These are phyloP conservation scores for Serpula lacrymans DNA, from an alignment of 768 basidiomycete species.

Conservation along the genomic window DNA sequence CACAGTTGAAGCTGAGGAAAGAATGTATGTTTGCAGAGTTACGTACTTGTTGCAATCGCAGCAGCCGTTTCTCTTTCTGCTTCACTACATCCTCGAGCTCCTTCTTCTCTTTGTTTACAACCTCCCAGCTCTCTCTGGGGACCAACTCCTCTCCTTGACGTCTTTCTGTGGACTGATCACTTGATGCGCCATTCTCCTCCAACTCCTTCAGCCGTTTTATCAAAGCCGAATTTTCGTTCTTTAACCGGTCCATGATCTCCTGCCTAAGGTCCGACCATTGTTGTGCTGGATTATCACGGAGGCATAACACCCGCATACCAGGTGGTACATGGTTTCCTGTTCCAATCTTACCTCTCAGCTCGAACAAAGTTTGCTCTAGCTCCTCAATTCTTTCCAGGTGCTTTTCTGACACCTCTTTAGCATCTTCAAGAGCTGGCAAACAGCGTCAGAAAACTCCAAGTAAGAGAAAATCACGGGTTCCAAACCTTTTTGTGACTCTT, in stretches of 20 bases:
- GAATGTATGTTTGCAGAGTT: slow-evolving; percentile 7
- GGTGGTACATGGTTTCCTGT: slow-evolving; percentile 75
- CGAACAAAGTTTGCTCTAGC: slow-evolving; percentile 78
- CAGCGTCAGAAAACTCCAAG: neutral
- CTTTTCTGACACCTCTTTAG: slow-evolving; percentile 30
- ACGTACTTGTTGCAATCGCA: slow-evolving; percentile 74
- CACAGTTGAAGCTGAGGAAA: neutral
- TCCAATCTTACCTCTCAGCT: slow-evolving; percentile 72
- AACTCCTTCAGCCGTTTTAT: slow-evolving; percentile 62
- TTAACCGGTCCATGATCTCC: slow-evolving; percentile 70
- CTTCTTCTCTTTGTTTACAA: slow-evolving; percentile 62
- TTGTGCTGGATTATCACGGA: slow-evolving; percentile 80
- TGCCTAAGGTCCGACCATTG: slow-evolving; percentile 76
- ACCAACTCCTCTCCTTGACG: slow-evolving; percentile 44
- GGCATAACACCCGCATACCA: slow-evolving; percentile 60
- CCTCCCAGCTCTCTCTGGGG: slow-evolving; percentile 78
- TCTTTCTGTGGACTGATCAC: neutral
- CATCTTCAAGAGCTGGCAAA: slow-evolving; percentile 42
- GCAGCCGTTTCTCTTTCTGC: slow-evolving; percentile 79
- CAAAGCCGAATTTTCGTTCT: slow-evolving; percentile 81
- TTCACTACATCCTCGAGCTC: slow-evolving; percentile 61
- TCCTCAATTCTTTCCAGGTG: slow-evolving; percentile 56
- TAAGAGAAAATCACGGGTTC: neutral
- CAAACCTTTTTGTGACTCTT: slow-evolving; percentile 40
- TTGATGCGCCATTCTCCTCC: slow-evolving; percentile 30